These are phyloP conservation scores for Solanum gracilifrons DNA, from an alignment of 257 asterid species.

Conservation along the genomic window DNA sequence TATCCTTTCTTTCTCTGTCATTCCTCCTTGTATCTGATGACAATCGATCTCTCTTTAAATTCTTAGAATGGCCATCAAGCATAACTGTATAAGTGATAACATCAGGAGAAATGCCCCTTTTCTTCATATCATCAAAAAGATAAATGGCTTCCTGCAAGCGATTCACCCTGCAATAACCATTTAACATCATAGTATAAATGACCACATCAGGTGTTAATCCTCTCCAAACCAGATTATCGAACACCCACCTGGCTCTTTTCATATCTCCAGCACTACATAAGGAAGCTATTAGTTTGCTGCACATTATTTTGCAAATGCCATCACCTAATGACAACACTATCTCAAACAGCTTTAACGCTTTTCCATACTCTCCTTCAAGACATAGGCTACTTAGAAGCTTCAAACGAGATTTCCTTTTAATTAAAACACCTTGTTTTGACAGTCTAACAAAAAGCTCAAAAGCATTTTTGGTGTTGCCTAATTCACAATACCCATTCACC, in stretches of 20 bases:
- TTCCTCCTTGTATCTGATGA: conserved; percentile 1
- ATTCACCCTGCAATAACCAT: conserved; percentile 64
- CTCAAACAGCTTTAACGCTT: conserved; percentile 32
- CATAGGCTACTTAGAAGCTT: conserved; percentile 59
- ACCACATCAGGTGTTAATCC: conserved; percentile 58
- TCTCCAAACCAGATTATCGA: conserved; percentile 33
- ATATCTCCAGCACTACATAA: conserved; percentile 59
- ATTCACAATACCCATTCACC: conserved; percentile 63
- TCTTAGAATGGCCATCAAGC: conserved; percentile 53
- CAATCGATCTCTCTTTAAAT: conserved; percentile 10
- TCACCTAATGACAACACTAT: conserved; percentile 22
- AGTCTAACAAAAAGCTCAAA: conserved; percentile 31
- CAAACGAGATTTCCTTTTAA: conserved; percentile 29
- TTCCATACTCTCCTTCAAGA: conserved; percentile 35
- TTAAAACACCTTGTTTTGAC: conserved; percentile 17
- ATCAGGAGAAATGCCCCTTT: conserved; percentile 59
- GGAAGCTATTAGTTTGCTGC: conserved; percentile 37
- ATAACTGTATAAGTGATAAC: conserved; percentile 56
- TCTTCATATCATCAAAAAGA: conserved; percentile 58
- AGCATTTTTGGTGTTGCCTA: conserved; percentile 29
- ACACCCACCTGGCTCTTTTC: conserved; percentile 47
- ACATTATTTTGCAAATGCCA: conserved; percentile 38
- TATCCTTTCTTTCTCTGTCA: background rate
- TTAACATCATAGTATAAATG: conserved; percentile 57
- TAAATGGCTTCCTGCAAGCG: conserved; percentile 33